These are phyloP conservation scores for Candida incommunis DNA, from an alignment of 805 yeast species.

Conservation along the genomic window DNA sequence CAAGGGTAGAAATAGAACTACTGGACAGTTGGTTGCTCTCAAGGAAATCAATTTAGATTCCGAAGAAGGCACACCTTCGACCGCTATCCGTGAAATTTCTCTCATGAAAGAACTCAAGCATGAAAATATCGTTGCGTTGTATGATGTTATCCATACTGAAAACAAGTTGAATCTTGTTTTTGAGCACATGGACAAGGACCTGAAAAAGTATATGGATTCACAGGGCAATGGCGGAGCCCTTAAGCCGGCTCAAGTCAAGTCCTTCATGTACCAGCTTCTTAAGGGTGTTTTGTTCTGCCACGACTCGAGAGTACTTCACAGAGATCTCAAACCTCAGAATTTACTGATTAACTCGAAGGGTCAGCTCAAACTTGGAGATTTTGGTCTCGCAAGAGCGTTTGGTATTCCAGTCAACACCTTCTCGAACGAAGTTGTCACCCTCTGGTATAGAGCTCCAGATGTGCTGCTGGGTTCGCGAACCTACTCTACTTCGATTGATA, in stretches of 20 bases:
- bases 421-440: slow-evolving; percentile 92
- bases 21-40: slow-evolving; percentile 83
- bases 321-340: slow-evolving; percentile 89
- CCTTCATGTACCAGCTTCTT: slow-evolving; percentile 87
- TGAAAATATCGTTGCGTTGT: slow-evolving; percentile 80
- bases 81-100: slow-evolving; percentile 94
- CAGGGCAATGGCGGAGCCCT: slow-evolving; percentile 66
- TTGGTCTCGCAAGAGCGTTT: slow-evolving; percentile 93
- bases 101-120: slow-evolving; percentile 88
- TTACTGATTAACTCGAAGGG: slow-evolving; percentile 80
- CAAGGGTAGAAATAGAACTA: slow-evolving; percentile 75
- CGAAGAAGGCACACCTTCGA: slow-evolving; percentile 97
- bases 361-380: slow-evolving; percentile 86
- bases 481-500: slow-evolving; percentile 91
- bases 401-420: slow-evolving; percentile 97
- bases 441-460: slow-evolving; percentile 98
- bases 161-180: slow-evolving; percentile 88
- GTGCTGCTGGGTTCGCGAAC: slow-evolving; percentile 89
- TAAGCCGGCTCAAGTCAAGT: slow-evolving; percentile 60
- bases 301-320: slow-evolving; percentile 69
- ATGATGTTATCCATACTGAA: slow-evolving; percentile 94
- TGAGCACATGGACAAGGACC: slow-evolving; percentile 85
- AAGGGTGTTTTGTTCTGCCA: slow-evolving; percentile 83
- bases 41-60: slow-evolving; percentile 90
- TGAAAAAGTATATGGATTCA: slow-evolving; percentile 87